Evolutionary conservation across 106 monocot genomes (phyloP), one percentile per base, ranked within the genome.

Genomic region (Agapanthus africanus): DNA sequence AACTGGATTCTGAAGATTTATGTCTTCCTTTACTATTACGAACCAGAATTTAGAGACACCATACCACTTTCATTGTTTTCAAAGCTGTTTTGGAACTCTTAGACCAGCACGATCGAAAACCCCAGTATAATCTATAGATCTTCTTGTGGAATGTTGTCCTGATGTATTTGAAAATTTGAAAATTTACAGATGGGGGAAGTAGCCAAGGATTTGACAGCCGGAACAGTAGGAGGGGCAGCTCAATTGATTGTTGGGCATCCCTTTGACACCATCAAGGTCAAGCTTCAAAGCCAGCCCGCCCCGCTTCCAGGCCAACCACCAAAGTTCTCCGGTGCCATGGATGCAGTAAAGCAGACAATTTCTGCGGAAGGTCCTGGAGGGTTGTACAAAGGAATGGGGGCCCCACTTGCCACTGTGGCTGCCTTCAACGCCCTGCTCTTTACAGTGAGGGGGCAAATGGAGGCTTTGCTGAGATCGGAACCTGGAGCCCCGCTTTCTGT

Each of bases 321-420:
- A n/a, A 91, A 85, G 54, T 95, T 73, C 73, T 63, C 91, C 2
- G 91, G 95, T 36, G 95, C 91, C 37, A 83, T 88, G n/a, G 95
- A 95, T 84, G 95, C 95, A 35, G 91, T 91, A 23, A 88, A 88
- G 74, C 85, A 95, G 69, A 95, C 95, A 47, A 64, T 95, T 57
- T 77, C 85, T 34, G 72, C 83, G 1, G 95, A 95, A 73, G 95
- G 95, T 14, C 76, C 91, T 18, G 59, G 83, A 36, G 95, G 95
- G 15, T 75, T 95, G 44, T 95, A 88, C 74, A 95, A 95, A 86
- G 95, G 95, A 16, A 95, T 95, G 95, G 95, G 95, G 56, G 88
- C 88, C 15, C 95, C 95, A 0, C 82, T 95, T 54, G 91, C 95
- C 59, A 95, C 95, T 4, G 95, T 95, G 32, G 95, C 95, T 32